Percentiles rank a stretch among this genome's conserved stretches.
phyloP scores from a whole-genome alignment of 2,329 filamentous ascomycete genomes.

The Dichotomopilus funicola region DNA sequence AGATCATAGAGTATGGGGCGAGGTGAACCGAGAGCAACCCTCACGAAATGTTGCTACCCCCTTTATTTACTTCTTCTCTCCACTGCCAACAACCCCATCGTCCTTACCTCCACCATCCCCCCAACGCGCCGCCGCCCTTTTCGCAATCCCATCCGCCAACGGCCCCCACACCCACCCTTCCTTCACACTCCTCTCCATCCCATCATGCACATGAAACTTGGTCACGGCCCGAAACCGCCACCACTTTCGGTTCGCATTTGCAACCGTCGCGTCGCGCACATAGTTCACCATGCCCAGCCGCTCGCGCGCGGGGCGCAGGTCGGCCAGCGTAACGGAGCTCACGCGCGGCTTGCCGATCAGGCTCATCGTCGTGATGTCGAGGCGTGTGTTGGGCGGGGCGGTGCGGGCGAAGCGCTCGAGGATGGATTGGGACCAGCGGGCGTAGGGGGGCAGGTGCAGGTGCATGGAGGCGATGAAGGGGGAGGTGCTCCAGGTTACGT shows the following conservation, averaged over 20 bases:
- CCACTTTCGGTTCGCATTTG: slow-evolving; percentile 27
- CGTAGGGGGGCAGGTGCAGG: slow-evolving; percentile 59
- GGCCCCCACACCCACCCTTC: slow-evolving; percentile 34
- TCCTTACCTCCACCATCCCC: too few species aligned
- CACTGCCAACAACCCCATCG: not conserved
- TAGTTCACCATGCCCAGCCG: slow-evolving; percentile 37
- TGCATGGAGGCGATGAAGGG: slow-evolving; percentile 70
- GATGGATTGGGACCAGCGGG: slow-evolving; percentile 52
- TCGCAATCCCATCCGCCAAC: slow-evolving; percentile 25
- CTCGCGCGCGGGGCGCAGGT: slow-evolving; percentile 27
- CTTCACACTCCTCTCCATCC: slow-evolving; percentile 19
- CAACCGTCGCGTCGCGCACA: slow-evolving; percentile 24
- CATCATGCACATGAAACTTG: slow-evolving; percentile 31
- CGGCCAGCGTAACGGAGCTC: slow-evolving; percentile 29
- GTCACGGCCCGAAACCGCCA: slow-evolving; percentile 33
- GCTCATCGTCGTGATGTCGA: slow-evolving; percentile 51
- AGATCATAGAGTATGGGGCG: too few species aligned
- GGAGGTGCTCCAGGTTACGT: slow-evolving; percentile 57
- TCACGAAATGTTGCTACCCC: too few species aligned
- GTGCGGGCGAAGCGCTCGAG: slow-evolving; percentile 48
- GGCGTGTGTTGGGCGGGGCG: slow-evolving; percentile 39
- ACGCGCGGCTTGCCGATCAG: slow-evolving; percentile 47
- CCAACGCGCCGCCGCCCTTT: not conserved
- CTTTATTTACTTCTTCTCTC: not conserved
- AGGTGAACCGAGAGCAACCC: too few species aligned